Evolutionary conservation across 2,329 filamentous ascomycete genomes (phyloP), one percentile per base, ranked within the genome.

Genomic region (Fusarium sp.): DNA sequence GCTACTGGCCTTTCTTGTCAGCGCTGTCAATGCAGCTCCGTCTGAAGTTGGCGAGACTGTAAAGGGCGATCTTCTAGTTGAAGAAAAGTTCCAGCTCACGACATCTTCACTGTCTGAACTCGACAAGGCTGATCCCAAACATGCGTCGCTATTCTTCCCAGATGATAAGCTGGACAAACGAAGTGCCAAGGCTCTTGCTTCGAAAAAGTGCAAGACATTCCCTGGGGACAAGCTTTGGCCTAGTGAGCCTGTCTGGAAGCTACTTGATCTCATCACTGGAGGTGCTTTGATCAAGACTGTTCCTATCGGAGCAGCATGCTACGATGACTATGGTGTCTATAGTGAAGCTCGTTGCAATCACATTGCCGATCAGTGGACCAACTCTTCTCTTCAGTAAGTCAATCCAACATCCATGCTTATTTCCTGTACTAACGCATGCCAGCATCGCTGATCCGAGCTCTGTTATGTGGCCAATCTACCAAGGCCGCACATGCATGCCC

Each of bases 401-500:
- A 24, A 14, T 11, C 2, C 2, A 7, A 1, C 24, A 18, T 11
- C 32, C 4, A 11, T 8, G 2, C 4, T 48, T 5, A 10, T 2
- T 2, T 13, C 10, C 1, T 7, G 0, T 9, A 29, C 63, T 74
- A 52, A 74, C 40, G 9, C 0, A 3, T 2, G 0, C 18, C 3
- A 81, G 79, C 61, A 74, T 77, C 14, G 57, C 73, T 6, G 79
- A 83, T 54, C 81, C 82, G 4, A 79, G 80, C 11, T 82, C 81
- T 3, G 70, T 80, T 48, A 82, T 82, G 78, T 82, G 76, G 64
- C 80, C 81, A 6, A 55, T 83, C 5, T 83, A 77, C 64, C 73
- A 82, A 68, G 81, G 81, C 7, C 69, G 74, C 7, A 82, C 81
- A 16, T 83, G 81, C 29, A 66, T 76, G 61, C 79, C 79, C 2